Base-by-base conservation (phyloP, 441 rosid genomes). In the Erodium moschatum region DNA sequence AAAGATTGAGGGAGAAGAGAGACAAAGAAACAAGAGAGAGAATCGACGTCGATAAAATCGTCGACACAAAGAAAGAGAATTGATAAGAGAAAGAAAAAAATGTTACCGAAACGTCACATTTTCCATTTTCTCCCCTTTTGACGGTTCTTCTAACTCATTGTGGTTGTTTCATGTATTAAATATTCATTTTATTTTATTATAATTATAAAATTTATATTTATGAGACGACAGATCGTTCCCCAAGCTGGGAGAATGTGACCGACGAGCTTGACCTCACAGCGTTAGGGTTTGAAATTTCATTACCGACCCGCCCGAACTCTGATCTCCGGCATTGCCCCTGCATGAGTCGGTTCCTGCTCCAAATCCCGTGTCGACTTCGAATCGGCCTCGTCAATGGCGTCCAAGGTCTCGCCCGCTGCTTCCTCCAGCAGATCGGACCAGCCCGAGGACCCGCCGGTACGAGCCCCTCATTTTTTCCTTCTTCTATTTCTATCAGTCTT, bases 381-480 rank as follows among this genome's bases (percentile, higher is more conserved):
- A 19, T 58, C 72, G 18, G 61, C 68, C 19, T 67, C 72, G 69
- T 33, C 85, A 70, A 92, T 89, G 98, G 82, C 86, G 81, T 80
- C 88, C 61, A 84, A 83, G 79, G 74, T 85, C 50, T 79, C 89
- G 76, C 83, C 87, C 52, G 75, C 92, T 63, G 68, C 83, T 67
- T 83, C 95, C 80, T 82, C 81, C 44, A 72, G 70, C 77, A 73
- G 93, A 90, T 88, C 96, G 87, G 98, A 83, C 69, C 85, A 31
- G 35, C 35, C 35, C 35, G 35, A 31, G 35, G 35, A 31, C 35
- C 35, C 80, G 75, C 83, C 81, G 87, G 98, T 90, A 77, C 68
- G 70, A 48, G 48, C 67, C 40, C 67, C 46, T 44, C 50, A 2
- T 12, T 44, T 12, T 44, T 44, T 10, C 1, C 7, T 35, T 10